Percentiles rank a stretch among this genome's conserved stretches.
Evolutionary conservation across 257 asterid species (phyloP).

Genomic region (Mentha longifolia): DNA sequence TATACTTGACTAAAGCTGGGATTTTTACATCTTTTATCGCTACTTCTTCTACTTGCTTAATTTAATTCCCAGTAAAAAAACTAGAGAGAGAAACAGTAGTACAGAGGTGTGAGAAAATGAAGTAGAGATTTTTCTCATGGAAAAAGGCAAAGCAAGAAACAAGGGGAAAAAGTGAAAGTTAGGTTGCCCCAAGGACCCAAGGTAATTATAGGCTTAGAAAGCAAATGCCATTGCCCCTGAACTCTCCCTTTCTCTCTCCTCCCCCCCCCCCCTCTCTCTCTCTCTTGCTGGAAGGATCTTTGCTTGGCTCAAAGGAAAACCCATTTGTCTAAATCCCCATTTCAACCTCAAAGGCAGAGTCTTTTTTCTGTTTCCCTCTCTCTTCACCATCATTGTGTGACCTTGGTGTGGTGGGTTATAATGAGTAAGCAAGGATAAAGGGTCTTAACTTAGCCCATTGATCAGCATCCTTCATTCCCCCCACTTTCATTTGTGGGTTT

Average conservation of each 20-base stretch:
- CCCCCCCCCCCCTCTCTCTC: constrained; percentile 27
- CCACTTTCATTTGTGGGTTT: constrained; percentile 52
- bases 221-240: constrained; percentile 48
- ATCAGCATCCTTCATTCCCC: constrained; percentile 44
- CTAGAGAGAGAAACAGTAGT: constrained; percentile 29
- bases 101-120: background rate
- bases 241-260: constrained; percentile 43
- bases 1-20: constrained; percentile 12
- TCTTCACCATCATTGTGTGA: constrained; percentile 55
- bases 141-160: constrained; percentile 63
- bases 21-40: background rate
- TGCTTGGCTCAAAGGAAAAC: constrained; percentile 31
- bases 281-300: constrained; percentile 40
- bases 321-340: constrained; percentile 39
- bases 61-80: constrained; percentile 25
- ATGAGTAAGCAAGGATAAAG: constrained; percentile 71
- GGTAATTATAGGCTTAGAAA: constrained; percentile 61
- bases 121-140: constrained; percentile 37
- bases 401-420: constrained; percentile 59
- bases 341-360: constrained; percentile 36
- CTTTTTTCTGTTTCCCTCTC: constrained; percentile 30
- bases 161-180: constrained; percentile 58
- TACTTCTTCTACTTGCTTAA: constrained; percentile 12
- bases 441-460: constrained; percentile 39
- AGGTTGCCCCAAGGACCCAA: constrained; percentile 50